Evolutionary conservation across 805 yeast genomes (phyloP).

Genomic region (Saturnispora zaruensis): DNA sequence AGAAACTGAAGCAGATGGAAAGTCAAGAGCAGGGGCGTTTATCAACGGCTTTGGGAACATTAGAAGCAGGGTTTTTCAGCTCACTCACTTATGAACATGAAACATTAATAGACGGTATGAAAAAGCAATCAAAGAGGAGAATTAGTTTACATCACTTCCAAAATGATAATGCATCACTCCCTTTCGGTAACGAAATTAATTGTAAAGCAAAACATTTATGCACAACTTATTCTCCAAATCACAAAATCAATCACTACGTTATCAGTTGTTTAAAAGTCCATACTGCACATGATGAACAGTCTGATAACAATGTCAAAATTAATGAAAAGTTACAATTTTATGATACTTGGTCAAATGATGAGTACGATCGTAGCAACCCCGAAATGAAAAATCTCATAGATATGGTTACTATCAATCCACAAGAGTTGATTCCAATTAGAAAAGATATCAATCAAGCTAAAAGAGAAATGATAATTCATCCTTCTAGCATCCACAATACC

Average conservation of each 20-base stretch:
- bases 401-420: conserved; percentile 37
- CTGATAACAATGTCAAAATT: not conserved
- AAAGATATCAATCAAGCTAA: conserved; percentile 58
- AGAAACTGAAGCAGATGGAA: not conserved
- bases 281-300: not conserved
- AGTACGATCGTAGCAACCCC: conserved; percentile 48
- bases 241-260: not conserved
- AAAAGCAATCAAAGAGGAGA: not conserved
- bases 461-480: conserved; percentile 60
- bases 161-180: not conserved
- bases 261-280: conserved; percentile 12
- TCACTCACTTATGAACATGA: not conserved
- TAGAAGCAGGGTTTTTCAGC: conserved; percentile 33
- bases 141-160: not conserved
- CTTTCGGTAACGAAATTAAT: not conserved
- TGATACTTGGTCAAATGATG: conserved; percentile 43
- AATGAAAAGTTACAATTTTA: not conserved
- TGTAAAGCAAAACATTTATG: not conserved
- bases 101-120: not conserved
- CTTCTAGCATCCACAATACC: conserved; percentile 48
- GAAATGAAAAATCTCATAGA: conserved; percentile 41
- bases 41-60: conserved; percentile 32
- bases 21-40: conserved; percentile 28
- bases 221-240: not conserved
- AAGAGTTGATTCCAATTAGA: conserved; percentile 47